A percentile compares a stretch with the other conserved stretches of the same genome.
These are phyloP conservation scores for Mycena galopus DNA, from an alignment of 768 basidiomycete species.

Conservation along the genomic window DNA sequence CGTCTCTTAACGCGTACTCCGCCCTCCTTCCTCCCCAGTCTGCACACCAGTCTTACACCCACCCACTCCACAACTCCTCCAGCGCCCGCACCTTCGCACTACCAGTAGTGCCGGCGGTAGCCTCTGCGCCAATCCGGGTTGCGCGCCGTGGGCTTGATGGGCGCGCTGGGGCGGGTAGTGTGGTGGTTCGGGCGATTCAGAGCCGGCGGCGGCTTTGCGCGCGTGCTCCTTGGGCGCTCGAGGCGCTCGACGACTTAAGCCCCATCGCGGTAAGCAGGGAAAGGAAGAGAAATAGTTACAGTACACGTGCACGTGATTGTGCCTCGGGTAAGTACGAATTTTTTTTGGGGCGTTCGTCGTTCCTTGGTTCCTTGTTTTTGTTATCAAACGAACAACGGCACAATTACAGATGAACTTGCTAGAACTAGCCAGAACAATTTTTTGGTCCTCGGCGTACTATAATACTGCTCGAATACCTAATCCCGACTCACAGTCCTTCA, in stretches of 20 bases:
- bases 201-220: conserved; percentile 71
- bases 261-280: conserved; percentile 1
- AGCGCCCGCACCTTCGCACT: conserved; percentile 88
- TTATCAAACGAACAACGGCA: too few species aligned
- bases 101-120: conserved; percentile 88
- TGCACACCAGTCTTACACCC: too few species aligned
- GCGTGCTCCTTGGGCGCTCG: conserved; percentile 92
- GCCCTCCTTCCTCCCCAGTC: conserved; percentile 63
- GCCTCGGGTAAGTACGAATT: too few species aligned
- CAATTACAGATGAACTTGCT: too few species aligned
- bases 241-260: conserved; percentile 21
- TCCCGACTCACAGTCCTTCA: too few species aligned
- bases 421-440: too few species aligned
- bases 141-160: conserved; percentile 80
- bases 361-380: too few species aligned
- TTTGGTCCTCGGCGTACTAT: too few species aligned
- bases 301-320: not conserved
- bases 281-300: conserved; percentile 2
- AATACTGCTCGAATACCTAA: too few species aligned
- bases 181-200: conserved; percentile 46
- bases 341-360: too few species aligned
- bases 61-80: conserved; percentile 90
- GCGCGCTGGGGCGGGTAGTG: conserved; percentile 60
- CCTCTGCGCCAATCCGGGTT: conserved; percentile 78
- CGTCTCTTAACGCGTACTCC: conserved; percentile 61